A percentile compares a stretch with the other conserved stretches of the same genome.
These are phyloP conservation scores for Cladophialophora psammophila DNA, from an alignment of 2,329 filamentous ascomycete genomes.

Conservation along the genomic window DNA sequence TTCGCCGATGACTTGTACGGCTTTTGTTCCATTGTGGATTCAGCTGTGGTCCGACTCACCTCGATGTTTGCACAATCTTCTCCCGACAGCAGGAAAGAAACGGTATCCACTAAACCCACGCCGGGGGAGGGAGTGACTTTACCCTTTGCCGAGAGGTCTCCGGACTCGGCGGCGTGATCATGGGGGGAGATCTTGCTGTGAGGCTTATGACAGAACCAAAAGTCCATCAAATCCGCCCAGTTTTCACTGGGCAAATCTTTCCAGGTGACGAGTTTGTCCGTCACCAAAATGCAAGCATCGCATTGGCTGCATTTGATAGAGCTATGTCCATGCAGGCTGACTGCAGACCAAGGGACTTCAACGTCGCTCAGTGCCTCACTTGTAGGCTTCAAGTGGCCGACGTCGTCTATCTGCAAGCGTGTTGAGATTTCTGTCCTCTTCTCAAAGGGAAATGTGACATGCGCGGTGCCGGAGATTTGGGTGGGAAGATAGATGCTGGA, in stretches of 20 bases:
- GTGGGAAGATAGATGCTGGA: slow-evolving; percentile 57
- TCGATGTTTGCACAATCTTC: slow-evolving; percentile 66
- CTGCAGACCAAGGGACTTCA: slow-evolving; percentile 41
- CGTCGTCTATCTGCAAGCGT: slow-evolving; percentile 60
- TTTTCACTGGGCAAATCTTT: slow-evolving; percentile 95
- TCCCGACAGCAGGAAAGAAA: slow-evolving; percentile 74
- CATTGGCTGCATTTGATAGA: slow-evolving; percentile 53
- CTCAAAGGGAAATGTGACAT: slow-evolving; percentile 58
- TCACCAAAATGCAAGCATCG: slow-evolving; percentile 43
- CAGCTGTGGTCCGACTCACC: slow-evolving; percentile 43
- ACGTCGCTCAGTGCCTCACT: slow-evolving; percentile 25
- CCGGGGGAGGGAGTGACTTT: slow-evolving; percentile 70
- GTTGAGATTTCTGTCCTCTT: slow-evolving; percentile 59
- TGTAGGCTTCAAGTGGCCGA: slow-evolving; percentile 30
- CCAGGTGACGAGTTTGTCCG: slow-evolving; percentile 65
- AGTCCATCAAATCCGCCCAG: slow-evolving; percentile 99
- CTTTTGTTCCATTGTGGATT: neutral
- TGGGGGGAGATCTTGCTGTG: slow-evolving; percentile 50
- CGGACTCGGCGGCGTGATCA: slow-evolving; percentile 61
- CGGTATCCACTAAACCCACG: slow-evolving; percentile 80
- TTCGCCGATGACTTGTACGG: slow-evolving; percentile 50
- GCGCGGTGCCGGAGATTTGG: slow-evolving; percentile 53
- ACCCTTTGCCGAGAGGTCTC: slow-evolving; percentile 85
- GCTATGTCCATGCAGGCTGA: slow-evolving; percentile 50
- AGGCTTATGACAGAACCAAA: slow-evolving; percentile 99